Evolutionary conservation across 116 monocot species (phyloP).

Genomic region (Posidonia oceanica): DNA sequence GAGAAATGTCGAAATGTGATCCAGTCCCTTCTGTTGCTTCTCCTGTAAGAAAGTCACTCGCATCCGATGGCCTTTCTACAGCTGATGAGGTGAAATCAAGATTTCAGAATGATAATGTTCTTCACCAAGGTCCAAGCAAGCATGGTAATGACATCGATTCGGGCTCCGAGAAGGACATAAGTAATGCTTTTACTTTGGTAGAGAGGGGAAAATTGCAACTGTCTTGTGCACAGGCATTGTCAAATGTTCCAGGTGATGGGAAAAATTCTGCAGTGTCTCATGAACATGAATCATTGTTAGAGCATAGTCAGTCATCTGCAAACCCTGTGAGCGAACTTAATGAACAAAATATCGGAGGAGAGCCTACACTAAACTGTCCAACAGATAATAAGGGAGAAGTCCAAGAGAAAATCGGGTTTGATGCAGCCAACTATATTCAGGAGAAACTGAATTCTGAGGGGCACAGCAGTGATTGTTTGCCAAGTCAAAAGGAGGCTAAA

Average conservation of each 20-base stretch:
- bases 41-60: slow-evolving; percentile 23
- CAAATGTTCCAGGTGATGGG: too few relatives aligned
- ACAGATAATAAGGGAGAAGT: slow-evolving; percentile 1
- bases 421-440: slow-evolving; percentile 6
- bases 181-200: slow-evolving; percentile 6
- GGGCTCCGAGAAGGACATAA: slow-evolving; percentile 22
- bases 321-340: slow-evolving; percentile 16
- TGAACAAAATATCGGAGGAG: slow-evolving; percentile 3
- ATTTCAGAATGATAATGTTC: slow-evolving; percentile 1
- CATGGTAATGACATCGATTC: slow-evolving; percentile 10
- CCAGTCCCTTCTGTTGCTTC: slow-evolving; percentile 33
- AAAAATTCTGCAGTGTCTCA: neutral
- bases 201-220: too few relatives aligned
- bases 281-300: slow-evolving; percentile 18
- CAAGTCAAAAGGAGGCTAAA: slow-evolving; percentile 7
- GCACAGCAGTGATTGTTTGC: slow-evolving; percentile 3
- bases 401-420: slow-evolving; percentile 7
- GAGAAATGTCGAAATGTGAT: slow-evolving; percentile 68
- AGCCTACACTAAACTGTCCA: slow-evolving; percentile 5
- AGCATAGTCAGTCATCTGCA: neutral
- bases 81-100: slow-evolving; percentile 16
- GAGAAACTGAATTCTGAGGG: slow-evolving; percentile 7
- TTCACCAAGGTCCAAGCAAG: neutral
- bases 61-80: slow-evolving; percentile 10
- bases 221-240: too few relatives aligned